These are phyloP conservation scores for Inga oerstediana DNA, from an alignment of 306 rosid species.

Conservation along the genomic window DNA sequence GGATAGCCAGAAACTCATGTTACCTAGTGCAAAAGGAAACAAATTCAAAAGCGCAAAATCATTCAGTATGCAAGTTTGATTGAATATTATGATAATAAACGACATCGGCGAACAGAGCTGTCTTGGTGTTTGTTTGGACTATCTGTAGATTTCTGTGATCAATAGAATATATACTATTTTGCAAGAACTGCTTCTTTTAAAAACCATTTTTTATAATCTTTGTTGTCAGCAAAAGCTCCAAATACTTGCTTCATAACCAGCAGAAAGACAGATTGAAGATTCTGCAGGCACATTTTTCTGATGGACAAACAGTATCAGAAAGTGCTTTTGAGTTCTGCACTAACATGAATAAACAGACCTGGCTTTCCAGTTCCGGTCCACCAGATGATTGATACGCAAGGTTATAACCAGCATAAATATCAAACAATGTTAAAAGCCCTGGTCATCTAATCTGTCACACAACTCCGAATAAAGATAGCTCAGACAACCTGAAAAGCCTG, in stretches of 20 bases:
- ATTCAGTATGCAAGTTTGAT: background rate
- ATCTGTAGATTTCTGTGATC: background rate
- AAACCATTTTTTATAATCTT: background rate
- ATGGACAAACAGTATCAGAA: background rate
- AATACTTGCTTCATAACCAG: background rate
- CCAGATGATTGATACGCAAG: constrained; percentile 26
- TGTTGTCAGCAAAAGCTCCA: background rate
- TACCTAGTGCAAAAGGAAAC: constrained; percentile 1
- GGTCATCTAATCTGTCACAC: background rate
- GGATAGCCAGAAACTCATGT: constrained; percentile 28
- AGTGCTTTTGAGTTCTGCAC: background rate
- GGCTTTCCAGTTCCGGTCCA: background rate
- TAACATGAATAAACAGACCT: background rate
- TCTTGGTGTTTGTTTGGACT: background rate
- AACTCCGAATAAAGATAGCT: background rate
- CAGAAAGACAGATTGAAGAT: background rate
- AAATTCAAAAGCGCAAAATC: constrained; percentile 16
- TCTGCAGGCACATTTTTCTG: background rate
- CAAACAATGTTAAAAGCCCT: background rate
- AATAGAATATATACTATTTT: background rate
- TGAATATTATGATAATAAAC: background rate
- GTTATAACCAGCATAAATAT: background rate
- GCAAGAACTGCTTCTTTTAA: background rate
- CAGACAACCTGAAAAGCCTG: constrained; percentile 3
- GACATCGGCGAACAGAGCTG: background rate